These are phyloP conservation scores for Reutealis trisperma DNA, from an alignment of 345 rosid species.

Conservation along the genomic window DNA sequence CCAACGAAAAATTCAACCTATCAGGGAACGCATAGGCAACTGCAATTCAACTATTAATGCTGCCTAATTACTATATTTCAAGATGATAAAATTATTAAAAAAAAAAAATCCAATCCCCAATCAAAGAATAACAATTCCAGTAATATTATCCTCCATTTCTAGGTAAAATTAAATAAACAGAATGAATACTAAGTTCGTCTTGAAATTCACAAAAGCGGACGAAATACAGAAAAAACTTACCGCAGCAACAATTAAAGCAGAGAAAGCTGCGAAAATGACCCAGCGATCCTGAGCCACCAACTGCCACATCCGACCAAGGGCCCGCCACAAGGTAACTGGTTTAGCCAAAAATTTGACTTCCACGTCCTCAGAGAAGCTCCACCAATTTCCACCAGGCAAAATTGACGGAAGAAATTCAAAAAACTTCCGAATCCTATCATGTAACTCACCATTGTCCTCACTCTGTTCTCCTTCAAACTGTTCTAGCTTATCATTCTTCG, in stretches of 20 bases:
- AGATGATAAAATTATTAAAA: not conserved
- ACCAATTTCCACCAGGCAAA: constrained; percentile 92
- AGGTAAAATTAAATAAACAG: no score
- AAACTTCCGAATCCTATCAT: constrained; percentile 50
- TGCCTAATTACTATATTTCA: not conserved
- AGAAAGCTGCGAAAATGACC: constrained; percentile 80
- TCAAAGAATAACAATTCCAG: not conserved
- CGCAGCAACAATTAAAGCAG: constrained; percentile 79
- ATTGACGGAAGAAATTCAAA: constrained; percentile 52
- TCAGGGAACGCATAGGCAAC: not conserved
- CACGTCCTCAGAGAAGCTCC: constrained; percentile 77
- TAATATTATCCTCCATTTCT: no score
- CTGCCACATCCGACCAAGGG: constrained; percentile 84
- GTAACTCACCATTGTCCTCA: constrained; percentile 39
- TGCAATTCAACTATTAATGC: not conserved
- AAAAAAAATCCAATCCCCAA: not conserved
- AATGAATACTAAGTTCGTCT: no score
- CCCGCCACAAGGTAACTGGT: constrained; percentile 85
- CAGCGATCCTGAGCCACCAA: constrained; percentile 83
- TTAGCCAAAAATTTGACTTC: constrained; percentile 60
- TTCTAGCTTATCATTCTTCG: constrained; percentile 23
- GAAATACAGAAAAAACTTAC: constrained; percentile 37
- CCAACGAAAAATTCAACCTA: not conserved
- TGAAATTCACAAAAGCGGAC: no score
- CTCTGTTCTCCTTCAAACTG: constrained; percentile 31